These are phyloP conservation scores for Microsporum audouinii DNA, from an alignment of 2,329 filamentous ascomycete genomes.

Conservation along the genomic window DNA sequence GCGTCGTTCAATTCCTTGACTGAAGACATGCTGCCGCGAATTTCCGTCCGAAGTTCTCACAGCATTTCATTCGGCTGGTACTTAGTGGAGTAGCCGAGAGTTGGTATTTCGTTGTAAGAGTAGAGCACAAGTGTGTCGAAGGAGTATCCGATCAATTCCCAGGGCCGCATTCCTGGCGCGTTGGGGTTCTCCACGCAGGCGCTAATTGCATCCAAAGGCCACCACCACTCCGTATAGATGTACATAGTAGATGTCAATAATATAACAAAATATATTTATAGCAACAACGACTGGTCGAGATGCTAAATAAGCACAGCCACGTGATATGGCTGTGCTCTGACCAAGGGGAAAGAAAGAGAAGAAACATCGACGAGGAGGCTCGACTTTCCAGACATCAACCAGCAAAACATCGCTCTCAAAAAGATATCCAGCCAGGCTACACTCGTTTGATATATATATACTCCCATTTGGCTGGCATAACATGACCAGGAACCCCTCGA, in stretches of 20 bases:
- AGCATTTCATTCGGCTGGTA: background rate
- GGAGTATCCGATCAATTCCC: background rate
- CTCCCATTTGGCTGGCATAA: conserved; percentile 1
- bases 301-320: background rate
- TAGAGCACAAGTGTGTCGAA: background rate
- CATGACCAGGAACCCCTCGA: conserved; percentile 6
- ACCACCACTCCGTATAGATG: too few relatives aligned
- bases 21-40: background rate
- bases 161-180: too few relatives aligned
- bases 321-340: background rate
- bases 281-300: too few relatives aligned
- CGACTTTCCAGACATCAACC: background rate
- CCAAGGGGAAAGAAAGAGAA: background rate
- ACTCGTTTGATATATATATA: background rate
- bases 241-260: too few relatives aligned
- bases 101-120: background rate
- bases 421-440: background rate
- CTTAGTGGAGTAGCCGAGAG: background rate
- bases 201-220: too few relatives aligned
- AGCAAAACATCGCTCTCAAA: background rate
- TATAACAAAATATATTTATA: too few relatives aligned
- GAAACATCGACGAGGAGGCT: background rate
- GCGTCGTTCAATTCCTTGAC: background rate
- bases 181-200: too few relatives aligned
- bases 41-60: background rate